Evolutionary conservation across 257 asterid genomes (phyloP), one percentile per base, ranked within the genome.

Genomic region (Solanum appendiculatum): DNA sequence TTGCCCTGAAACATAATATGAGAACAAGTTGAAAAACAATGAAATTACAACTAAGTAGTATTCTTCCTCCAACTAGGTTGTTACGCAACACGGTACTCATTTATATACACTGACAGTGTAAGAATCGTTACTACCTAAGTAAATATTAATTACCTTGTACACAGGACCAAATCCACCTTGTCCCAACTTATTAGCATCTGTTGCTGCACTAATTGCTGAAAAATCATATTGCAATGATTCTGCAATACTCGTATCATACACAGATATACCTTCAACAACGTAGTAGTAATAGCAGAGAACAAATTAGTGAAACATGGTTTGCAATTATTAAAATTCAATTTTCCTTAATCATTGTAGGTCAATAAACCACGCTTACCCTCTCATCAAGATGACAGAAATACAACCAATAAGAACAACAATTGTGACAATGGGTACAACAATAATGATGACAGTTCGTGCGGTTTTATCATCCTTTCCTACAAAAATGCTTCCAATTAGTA

Each of bases 161-260:
- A 89, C 92, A 21, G 51, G 25, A 13, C 92, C 92, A 86, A 60
- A 90, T 60, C 90, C 88, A 3, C 88, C 88, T 15, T 86, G 29
- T 12, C 91, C 91, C 42, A 84, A 34, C 42, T 84, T 85, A 37
- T 87, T 86, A 34, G 44, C 86, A 18, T 85, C 14, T 63, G 89
- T 84, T 31, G 88, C 89, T 6, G 25, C 25, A 9, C 33, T 82
- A 9, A 88, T 75, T 27, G 40, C 83, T n/a, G 39, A 36, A 51
- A 90, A 88, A 7, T 75, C 89, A 84, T 90, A 90, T 42, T 86
- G 87, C 5, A 88, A 3, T 7, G 89, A 88, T 46, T 88, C 90
- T 27, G 63, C 85, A 20, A 33, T 34, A 7, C 73, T 56, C 9
- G 82, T 77, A 46, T 80, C 88, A 68, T 68, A 84, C 16, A 4